Evolutionary conservation across 352 stramenopile genomes (phyloP), one percentile per base, ranked within the genome.

Genomic region (Globisporangium mamillatum): DNA sequence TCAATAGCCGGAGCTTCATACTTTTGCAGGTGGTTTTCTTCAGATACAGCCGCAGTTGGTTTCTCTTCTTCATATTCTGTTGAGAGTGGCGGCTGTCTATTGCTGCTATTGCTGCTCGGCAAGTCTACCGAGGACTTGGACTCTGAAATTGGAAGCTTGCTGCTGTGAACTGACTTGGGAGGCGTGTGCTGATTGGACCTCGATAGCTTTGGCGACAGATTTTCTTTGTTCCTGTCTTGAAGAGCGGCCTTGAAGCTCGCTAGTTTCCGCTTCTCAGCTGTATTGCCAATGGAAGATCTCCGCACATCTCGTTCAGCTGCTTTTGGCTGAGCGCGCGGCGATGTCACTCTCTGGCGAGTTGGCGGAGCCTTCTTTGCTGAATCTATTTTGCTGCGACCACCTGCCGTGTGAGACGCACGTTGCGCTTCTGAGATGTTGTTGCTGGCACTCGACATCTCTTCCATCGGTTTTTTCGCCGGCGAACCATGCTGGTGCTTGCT

Each of bases 141-240:
- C 20, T 44, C 55, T n/a, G 55, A 22, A 48, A 20, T 7, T 9
- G 29, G 20, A 20, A 8, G 8, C 3, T 46, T 60, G 27, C 29
- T 29, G 29, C 55, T 61, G 8, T 27, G 29, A 48, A 48, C 56
- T 29, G 56, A 20, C 1, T 29, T 29, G 38, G 20, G 3, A 44
- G 32, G 20, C 44, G 29, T 18, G 22, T 46, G 20, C 9, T 53
- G 27, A n/a, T 66, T 4, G 50, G 22, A n/a, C 38, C 25, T 41
- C 38, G 64, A 46, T 25, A 63, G 16, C 63, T 55, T 55, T 5
- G 57, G 64, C 32, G 48, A 29, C 0, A 52, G 24, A n/a, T 69
- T 65, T 29, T 69, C 64, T 48, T 65, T 69, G 24, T 61, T 25
- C 10, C 24, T 22, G 2, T 56, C 18, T 10, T 8, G 27, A 25